phyloP scores from a whole-genome alignment of 495 filamentous ascomycete species.

The Zalerion maritima region DNA sequence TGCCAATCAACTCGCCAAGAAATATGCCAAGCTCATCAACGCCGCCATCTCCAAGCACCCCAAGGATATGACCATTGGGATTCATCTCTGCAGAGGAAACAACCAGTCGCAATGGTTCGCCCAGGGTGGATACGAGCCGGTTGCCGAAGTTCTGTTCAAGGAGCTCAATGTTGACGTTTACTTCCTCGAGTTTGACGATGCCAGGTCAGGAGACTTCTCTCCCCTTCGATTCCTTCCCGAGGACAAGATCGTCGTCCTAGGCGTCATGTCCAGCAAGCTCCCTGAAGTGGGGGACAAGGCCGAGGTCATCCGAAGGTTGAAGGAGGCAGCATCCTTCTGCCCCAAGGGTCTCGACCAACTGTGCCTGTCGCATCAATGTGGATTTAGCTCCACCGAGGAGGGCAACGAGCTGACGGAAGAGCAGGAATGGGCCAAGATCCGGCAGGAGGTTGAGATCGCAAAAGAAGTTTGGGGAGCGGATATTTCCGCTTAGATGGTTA shows the following conservation, averaged over 20 bases:
- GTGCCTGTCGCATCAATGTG: conserved; percentile 53
- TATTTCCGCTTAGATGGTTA: conserved; percentile 19
- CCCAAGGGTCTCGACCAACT: conserved; percentile 43
- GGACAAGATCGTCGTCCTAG: conserved; percentile 51
- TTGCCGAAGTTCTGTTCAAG: conserved; percentile 50
- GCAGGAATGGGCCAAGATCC: conserved; percentile 39
- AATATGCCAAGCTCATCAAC: conserved; percentile 51
- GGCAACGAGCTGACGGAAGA: conserved; percentile 47
- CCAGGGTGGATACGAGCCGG: conserved; percentile 53
- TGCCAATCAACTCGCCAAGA: conserved; percentile 38
- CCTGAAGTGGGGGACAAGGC: conserved; percentile 47
- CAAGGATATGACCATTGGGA: conserved; percentile 46
- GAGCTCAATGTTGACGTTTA: conserved; percentile 50
- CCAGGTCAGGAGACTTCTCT: conserved; percentile 50
- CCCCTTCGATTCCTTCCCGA: conserved; percentile 46
- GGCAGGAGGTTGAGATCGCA: conserved; percentile 29
- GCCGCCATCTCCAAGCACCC: conserved; percentile 40
- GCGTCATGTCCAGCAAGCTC: conserved; percentile 52
- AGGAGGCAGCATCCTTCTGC: conserved; percentile 45
- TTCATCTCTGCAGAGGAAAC: conserved; percentile 53
- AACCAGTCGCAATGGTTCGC: conserved; percentile 45
- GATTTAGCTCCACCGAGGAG: conserved; percentile 49
- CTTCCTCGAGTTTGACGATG: conserved; percentile 57
- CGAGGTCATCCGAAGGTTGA: conserved; percentile 40
- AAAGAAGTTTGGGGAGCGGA: conserved; percentile 34